Evolutionary conservation across 2,329 filamentous ascomycete genomes (phyloP), one percentile per base, ranked within the genome.

Genomic region (Albophoma yamanashiensis): DNA sequence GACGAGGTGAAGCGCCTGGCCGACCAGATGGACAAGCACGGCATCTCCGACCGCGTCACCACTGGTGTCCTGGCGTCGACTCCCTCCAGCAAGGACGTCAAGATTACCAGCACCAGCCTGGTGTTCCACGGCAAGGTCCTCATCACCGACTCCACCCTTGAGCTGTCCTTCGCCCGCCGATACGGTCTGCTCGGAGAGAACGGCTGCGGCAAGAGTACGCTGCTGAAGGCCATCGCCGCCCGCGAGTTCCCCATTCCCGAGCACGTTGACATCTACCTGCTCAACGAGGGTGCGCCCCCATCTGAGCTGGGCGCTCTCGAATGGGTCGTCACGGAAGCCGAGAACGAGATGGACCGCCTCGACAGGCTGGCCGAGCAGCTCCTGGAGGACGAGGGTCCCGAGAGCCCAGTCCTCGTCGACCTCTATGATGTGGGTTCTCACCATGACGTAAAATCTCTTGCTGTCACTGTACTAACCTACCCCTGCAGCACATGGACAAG

Each of bases 51-150:
- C 78, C 89, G 94, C 76, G 94, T 99, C 75, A 99, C 95, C 63
- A 99, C 94, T 62, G 94, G 94, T 84, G 94, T 99, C 60, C 82
- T 99, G 64, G 83, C 92, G 43, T 99, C 94, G 53, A 85, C 93
- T 64, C 77, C 84, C 64, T 82, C 89, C 67, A 95, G 89, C 79
- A 89, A 91, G 77, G 94, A 99, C 77, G 91, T 96, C 76, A 99
- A 99, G 83, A 94, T 99, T 75, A 96, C 88, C 66, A 96, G 92
- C 60, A 85, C 87, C 70, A 96, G 89, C 64, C 82, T 99, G 67
- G 93, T 97, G 65, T 99, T 99, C 86, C 95, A 99, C 83, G 94
- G 95, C 70, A 91, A 89, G 69, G 94, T 97, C 67, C 87, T 99
- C 63, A 90, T 99, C 78, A 93, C 88, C 73, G 94, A 99, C 77